These are phyloP conservation scores for Fusarium heterosporum DNA, from an alignment of 2,329 filamentous ascomycete genomes.

Conservation along the genomic window DNA sequence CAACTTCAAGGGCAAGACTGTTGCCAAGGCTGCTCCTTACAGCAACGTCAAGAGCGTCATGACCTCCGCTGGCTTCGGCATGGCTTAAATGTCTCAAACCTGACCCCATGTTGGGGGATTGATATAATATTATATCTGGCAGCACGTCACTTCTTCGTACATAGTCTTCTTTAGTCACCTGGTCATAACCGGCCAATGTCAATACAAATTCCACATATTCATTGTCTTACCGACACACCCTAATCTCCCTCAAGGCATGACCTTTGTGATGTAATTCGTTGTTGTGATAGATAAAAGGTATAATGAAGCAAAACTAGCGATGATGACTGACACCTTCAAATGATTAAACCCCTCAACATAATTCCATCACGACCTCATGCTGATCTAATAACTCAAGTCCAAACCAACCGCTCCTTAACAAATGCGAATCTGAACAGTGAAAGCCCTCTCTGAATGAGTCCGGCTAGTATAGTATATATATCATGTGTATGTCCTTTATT, in stretches of 20 bases:
- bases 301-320: constrained; percentile 1
- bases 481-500: constrained; percentile 35
- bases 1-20: constrained; percentile 64
- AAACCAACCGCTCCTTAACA: constrained; percentile 17
- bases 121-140: background rate
- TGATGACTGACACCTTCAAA: constrained; percentile 21
- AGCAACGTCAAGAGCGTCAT: constrained; percentile 53
- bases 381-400: background rate
- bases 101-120: background rate
- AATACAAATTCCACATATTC: constrained; percentile 27
- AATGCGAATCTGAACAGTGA: constrained; percentile 24
- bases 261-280: background rate
- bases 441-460: constrained; percentile 8
- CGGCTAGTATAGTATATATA: constrained; percentile 20
- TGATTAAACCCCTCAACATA: constrained; percentile 18
- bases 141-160: constrained; percentile 33
- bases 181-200: constrained; percentile 17
- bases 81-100: constrained; percentile 47
- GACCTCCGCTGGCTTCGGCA: constrained; percentile 60
- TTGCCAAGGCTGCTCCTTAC: constrained; percentile 58
- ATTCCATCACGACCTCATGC: constrained; percentile 11
- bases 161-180: constrained; percentile 25
- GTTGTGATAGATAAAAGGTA: background rate
- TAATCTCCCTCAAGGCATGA: background rate
- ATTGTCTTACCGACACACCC: background rate